phyloP scores from a whole-genome alignment of 2,329 filamentous ascomycete species.

The Fusarium fujikuroi region DNA sequence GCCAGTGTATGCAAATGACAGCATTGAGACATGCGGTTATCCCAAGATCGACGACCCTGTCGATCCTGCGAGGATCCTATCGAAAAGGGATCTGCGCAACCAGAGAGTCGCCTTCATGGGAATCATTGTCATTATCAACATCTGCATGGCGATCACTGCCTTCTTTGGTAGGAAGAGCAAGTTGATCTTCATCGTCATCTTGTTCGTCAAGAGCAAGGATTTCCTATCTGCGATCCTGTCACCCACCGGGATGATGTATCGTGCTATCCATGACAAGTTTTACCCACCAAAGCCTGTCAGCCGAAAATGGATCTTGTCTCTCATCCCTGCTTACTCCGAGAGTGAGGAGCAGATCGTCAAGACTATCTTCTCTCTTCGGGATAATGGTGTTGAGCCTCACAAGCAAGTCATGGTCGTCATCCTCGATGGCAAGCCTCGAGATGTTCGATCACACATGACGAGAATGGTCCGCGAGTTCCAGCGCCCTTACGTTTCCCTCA shows the following conservation, averaged over 20 bases:
- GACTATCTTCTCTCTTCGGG: slow-evolving; percentile 35
- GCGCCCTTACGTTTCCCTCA: slow-evolving; percentile 30
- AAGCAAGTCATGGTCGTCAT: slow-evolving; percentile 39
- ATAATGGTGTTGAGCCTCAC: slow-evolving; percentile 38
- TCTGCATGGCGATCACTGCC: slow-evolving; percentile 25
- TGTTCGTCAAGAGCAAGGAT: slow-evolving; percentile 41
- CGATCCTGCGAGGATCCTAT: slow-evolving; percentile 28
- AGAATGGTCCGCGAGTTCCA: slow-evolving; percentile 26
- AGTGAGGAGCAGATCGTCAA: slow-evolving; percentile 42
- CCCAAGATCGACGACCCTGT: slow-evolving; percentile 31
- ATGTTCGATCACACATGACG: slow-evolving; percentile 36
- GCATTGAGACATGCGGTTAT: slow-evolving; percentile 27
- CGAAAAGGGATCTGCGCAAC: slow-evolving; percentile 21
- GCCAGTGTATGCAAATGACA: not conserved
- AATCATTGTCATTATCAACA: slow-evolving; percentile 26
- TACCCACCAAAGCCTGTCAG: slow-evolving; percentile 7
- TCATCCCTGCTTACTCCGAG: slow-evolving; percentile 40
- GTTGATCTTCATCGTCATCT: slow-evolving; percentile 20
- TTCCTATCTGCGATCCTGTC: slow-evolving; percentile 34
- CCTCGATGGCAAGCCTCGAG: slow-evolving; percentile 33
- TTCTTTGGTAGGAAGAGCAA: slow-evolving; percentile 36
- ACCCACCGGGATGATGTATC: slow-evolving; percentile 18
- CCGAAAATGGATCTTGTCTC: slow-evolving; percentile 31
- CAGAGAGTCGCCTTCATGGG: slow-evolving; percentile 31
- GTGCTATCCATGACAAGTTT: slow-evolving; percentile 4